Base-by-base conservation (phyloP, 768 basidiomycete genomes). In the Boletus sp. region DNA sequence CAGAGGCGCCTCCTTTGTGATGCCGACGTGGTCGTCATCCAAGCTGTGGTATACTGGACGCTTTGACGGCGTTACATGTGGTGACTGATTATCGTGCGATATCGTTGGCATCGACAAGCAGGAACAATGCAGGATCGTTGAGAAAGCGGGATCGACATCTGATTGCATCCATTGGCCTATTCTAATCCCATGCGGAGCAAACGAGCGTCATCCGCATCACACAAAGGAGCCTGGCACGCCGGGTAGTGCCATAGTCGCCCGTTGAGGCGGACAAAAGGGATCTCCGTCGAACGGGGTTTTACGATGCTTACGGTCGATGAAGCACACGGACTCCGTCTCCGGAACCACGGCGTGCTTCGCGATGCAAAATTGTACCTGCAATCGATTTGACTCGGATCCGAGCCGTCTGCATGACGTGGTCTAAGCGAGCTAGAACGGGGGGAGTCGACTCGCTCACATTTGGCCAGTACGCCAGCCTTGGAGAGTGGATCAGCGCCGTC, bases 1-100 rank as follows among this genome's bases (percentile, higher is more conserved):
- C 43, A 14, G 32, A 21, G n/a, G 47, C 42, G 1, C 14, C 35
- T 42, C 44, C 55, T 50, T 61, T 59, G 50, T 56, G 23, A 11
- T 30, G 7, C 25, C 9, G 25, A 23, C 37, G 33, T 21, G 35
- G 47, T 53, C 42, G 35, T 44, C 32, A 37, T 30, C 11, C 21
- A 52, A 35, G 13, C 17, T 47, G 37, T 35, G 50, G 33, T 38
- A 43, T 37, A n/a, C n/a, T n/a, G 6, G 29, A 21, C 9, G 55
- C 45, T 38, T 50, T 50, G 48, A 33, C 25, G 21, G 10, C 32
- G 25, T 34, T 32, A 19, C 56, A 40, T 32, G 44, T 35, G 27
- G 9, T 25, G 53, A 11, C 38, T 34, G 43, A 39, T 40, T 27
- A 33, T 43, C 35, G 17, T 23, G 17, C 40, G 47, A 37, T 33